Conservation (phyloP, 1,284 basidiomycete species). For the Trichosporon sp. region DNA sequence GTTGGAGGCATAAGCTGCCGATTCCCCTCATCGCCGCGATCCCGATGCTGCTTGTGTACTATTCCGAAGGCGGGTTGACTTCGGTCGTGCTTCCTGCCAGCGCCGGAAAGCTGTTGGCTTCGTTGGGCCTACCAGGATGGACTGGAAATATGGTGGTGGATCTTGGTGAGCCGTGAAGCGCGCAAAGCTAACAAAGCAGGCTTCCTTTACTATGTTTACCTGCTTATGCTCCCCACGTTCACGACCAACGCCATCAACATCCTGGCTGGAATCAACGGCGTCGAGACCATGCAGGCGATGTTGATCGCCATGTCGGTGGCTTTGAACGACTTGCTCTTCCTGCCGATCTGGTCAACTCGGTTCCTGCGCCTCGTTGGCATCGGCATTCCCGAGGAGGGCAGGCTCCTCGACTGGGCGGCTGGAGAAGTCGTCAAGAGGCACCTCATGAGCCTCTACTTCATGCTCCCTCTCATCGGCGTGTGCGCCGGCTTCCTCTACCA, state of each 20-base stretch:
- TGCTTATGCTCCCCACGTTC: constrained; percentile 92
- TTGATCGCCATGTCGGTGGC: constrained; percentile 88
- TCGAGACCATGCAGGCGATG: constrained; percentile 88
- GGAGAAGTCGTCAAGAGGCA: constrained; percentile 84
- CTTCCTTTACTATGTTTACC: constrained; percentile 86
- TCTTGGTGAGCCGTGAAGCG: constrained; percentile 60
- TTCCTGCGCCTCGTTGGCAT: constrained; percentile 62
- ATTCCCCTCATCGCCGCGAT: constrained; percentile 94
- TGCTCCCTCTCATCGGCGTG: constrained; percentile 87
- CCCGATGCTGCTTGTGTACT: constrained; percentile 92
- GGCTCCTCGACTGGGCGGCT: constrained; percentile 44
- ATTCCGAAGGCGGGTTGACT: constrained; percentile 87
- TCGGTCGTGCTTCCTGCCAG: constrained; percentile 90
- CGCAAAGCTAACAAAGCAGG: background rate
- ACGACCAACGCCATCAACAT: constrained; percentile 99
- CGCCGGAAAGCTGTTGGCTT: constrained; percentile 58
- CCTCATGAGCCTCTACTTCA: constrained; percentile 91
- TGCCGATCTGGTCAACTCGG: constrained; percentile 66
- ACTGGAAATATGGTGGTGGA: constrained; percentile 66
- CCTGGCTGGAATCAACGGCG: constrained; percentile 94
- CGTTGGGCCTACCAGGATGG: constrained; percentile 27
- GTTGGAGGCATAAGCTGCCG: constrained; percentile 96
- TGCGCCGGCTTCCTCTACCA: constrained; percentile 85
- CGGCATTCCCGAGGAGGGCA: constrained; percentile 50
- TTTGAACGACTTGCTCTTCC: constrained; percentile 85